These are phyloP conservation scores for Thermochaetoides dissita DNA, from an alignment of 2,329 filamentous ascomycete genomes.

Conservation along the genomic window DNA sequence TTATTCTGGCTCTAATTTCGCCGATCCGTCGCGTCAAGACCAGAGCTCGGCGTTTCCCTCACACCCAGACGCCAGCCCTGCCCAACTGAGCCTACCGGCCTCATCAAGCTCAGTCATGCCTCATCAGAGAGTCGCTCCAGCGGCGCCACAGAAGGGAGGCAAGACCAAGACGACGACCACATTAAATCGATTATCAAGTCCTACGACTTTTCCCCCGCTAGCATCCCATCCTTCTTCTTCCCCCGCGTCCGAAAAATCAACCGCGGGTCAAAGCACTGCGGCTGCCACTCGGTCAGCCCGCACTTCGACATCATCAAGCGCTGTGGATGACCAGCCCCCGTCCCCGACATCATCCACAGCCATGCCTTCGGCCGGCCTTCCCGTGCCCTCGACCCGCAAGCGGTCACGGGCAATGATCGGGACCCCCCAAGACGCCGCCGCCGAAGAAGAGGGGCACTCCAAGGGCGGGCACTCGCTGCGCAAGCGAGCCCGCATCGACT, in stretches of 20 bases:
- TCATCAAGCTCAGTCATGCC: too few relatives aligned
- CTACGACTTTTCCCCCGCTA: background rate
- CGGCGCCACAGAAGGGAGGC: constrained; percentile 10
- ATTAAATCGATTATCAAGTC: too few relatives aligned
- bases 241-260: constrained; percentile 7
- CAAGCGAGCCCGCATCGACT: constrained; percentile 42
- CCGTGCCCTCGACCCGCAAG: constrained; percentile 21
- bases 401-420: constrained; percentile 30
- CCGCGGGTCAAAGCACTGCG: constrained; percentile 6
- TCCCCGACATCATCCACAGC: constrained; percentile 9
- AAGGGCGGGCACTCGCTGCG: constrained; percentile 46
- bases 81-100: too few relatives aligned
- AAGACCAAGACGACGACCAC: constrained; percentile 4
- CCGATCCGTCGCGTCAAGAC: too few relatives aligned
- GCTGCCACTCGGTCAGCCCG: constrained; percentile 9
- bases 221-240: constrained; percentile 12
- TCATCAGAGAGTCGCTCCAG: constrained; percentile 4
- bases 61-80: background rate
- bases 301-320: constrained; percentile 9
- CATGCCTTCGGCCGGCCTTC: constrained; percentile 10
- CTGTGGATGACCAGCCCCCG: constrained; percentile 5
- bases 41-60: too few relatives aligned
- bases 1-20: too few relatives aligned
- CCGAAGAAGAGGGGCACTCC: constrained; percentile 33
- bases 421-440: constrained; percentile 21